Percentiles rank a stretch among this genome's conserved stretches.
Evolutionary conservation across 352 stramenopile genomes (phyloP).

Genomic region (Globisporangium barbulae): DNA sequence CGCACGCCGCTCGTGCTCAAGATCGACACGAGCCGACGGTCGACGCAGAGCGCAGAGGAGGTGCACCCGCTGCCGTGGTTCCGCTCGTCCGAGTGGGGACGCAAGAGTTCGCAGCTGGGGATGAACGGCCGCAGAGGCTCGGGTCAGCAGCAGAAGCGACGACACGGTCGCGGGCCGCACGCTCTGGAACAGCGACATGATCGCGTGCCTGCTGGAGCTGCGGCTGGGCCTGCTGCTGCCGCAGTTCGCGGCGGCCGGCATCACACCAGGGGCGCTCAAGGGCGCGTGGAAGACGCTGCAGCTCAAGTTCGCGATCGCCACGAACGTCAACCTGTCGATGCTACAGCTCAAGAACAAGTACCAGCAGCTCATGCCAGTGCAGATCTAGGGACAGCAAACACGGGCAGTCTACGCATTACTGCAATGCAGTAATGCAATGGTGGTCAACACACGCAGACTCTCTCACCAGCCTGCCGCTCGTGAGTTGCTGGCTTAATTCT

Average conservation of each 20-base stretch:
- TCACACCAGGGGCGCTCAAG: constrained; percentile 9
- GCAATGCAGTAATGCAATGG: too few relatives aligned
- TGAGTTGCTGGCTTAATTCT: too few relatives aligned
- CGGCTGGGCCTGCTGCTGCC: constrained; percentile 10
- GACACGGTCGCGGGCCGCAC: background rate
- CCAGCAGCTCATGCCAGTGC: background rate
- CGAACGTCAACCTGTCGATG: constrained; percentile 10
- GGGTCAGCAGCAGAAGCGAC: constrained; percentile 13
- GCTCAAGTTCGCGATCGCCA: constrained; percentile 11
- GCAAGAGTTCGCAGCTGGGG: constrained; percentile 15
- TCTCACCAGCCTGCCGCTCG: too few relatives aligned
- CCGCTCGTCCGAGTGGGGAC: constrained; percentile 58
- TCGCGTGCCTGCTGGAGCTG: constrained; percentile 14
- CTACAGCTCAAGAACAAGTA: constrained; percentile 19
- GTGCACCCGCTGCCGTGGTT: constrained; percentile 79
- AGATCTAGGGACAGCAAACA: too few relatives aligned
- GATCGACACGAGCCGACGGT: constrained; percentile 19
- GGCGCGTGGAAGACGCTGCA: constrained; percentile 15
- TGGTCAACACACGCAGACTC: too few relatives aligned
- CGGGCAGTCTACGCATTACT: too few relatives aligned
- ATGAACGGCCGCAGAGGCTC: constrained; percentile 3
- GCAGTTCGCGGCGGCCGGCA: constrained; percentile 6
- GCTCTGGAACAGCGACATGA: constrained; percentile 7
- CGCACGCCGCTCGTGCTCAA: constrained; percentile 41
- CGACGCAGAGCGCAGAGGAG: constrained; percentile 32